Evolutionary conservation across 345 rosid species (phyloP), one percentile per base, ranked within the genome.

Genomic region (Melaleuca quinquenervia): DNA sequence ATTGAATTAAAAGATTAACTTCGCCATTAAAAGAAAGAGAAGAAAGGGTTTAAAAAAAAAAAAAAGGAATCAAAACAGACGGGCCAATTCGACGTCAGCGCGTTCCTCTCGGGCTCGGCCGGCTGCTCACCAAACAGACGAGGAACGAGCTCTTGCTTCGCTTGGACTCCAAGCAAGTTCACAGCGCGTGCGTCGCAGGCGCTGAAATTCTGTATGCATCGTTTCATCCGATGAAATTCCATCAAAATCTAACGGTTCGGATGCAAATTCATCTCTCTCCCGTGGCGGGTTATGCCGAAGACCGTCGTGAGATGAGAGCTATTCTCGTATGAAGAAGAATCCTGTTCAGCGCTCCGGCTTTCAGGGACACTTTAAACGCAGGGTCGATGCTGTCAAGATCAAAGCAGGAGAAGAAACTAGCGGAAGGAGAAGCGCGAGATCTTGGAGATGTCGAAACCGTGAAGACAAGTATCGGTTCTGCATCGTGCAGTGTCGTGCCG

Each of bases 221-320:
- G 48, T 18, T 18, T 32, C 18, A 36, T 70, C 1, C 6, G 78
- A 8, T 51, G 32, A 36, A 18, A 36, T 70, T 10, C 22, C 24
- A 21, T 32, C 78, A 8, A 70, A 70, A 36, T 70, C 32, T 32
- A 16, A 64, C 7, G 3, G 24, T 64, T 16, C 78, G 3, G 32
- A 8, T 8, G 8, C 11, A 32, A 32, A 8, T 16, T 32, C 8
- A 64, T 32, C 32, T 64, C 32, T 64, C 78, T 32, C 3, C 11
- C 11, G 6, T 3, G 11, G 8, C 2, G 18, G 6, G 11, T 15
- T 18, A n/a, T 12, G 12, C 6, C 2, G 32, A 58, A 58, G 70
- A 58, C 32, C 2, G 3, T 12, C 2, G 0, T n/a, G 64, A 11
- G 15, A 58, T 11, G 32, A 58, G 32, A n/a, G 2, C 8, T 5